Evolutionary conservation across 805 yeast genomes (phyloP), one percentile per base, ranked within the genome.

Genomic region (Kregervanrija pseudodelftensis): DNA sequence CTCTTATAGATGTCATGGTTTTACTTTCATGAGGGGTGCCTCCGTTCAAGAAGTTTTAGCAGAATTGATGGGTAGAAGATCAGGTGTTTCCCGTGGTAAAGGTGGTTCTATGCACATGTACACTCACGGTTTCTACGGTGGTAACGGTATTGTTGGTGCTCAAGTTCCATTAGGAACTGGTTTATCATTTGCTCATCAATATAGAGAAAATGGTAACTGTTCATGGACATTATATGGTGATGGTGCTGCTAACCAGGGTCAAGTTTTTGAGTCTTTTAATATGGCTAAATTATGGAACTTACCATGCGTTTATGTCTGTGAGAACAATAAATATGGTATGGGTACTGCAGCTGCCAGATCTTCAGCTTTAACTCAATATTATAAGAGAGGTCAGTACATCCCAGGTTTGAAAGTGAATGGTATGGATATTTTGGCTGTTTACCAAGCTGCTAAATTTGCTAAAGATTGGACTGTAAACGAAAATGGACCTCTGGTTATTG

Each of bases 101-200:
- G 99, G 99, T 75, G 99, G 99, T 59, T 93, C 99, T 54, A 93
- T 93, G 99, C 99, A 93, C 74, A 86, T 93, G 90, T 93, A 82
- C 67, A 86, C 95, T 40, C 82, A 83, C 39, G 95, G 95, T 50
- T 93, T 93, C 77, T 93, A 84, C 70, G 99, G 99, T 67, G 99
- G 99, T 72, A 93, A 93, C 72, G 99, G 99, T 76, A 93, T 93
- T 67, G 99, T 93, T 45, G 99, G 99, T 66, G 99, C 98, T 43
- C 99, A 93, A 74, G 97, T 93, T 46, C 96, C 99, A 52, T 77
- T 93, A 59, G 99, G 99, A 65, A 88, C 96, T 45, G 99, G 99
- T 59, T 76, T 93, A 56, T 95, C 96, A n/a, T 93, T 90, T 70
- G 95, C 98, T 54, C 98, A 93, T 74, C 89, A 89, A 73, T 93